Evolutionary conservation across 331 rosid species (phyloP).

Genomic region (Rhamnella rubrinervis): DNA sequence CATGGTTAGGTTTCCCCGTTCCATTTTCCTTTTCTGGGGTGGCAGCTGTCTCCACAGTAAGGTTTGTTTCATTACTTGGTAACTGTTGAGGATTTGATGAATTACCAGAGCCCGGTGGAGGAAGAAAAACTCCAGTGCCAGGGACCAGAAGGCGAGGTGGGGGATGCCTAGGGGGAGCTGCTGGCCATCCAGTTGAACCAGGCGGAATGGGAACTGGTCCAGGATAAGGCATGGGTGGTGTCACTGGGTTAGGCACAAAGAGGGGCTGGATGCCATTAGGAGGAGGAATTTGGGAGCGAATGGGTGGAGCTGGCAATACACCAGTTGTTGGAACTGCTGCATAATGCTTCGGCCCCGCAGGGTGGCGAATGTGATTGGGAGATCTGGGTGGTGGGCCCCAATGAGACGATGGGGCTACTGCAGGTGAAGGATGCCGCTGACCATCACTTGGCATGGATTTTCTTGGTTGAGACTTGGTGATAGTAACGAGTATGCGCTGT

Average conservation of each 20-base stretch:
- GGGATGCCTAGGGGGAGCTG: constrained; percentile 80
- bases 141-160: constrained; percentile 72
- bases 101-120: constrained; percentile 81
- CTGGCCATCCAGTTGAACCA: constrained; percentile 66
- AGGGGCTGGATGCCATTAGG: constrained; percentile 66
- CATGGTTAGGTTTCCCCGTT: constrained; percentile 40
- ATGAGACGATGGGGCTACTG: constrained; percentile 40
- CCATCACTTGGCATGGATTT: constrained; percentile 50
- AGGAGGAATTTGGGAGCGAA: constrained; percentile 57
- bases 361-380: constrained; percentile 67
- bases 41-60: constrained; percentile 37
- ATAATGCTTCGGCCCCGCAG: constrained; percentile 67
- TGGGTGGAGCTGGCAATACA: constrained; percentile 69
- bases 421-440: constrained; percentile 45
- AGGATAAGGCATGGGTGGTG: constrained; percentile 65
- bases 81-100: constrained; percentile 48
- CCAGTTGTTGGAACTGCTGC: constrained; percentile 50
- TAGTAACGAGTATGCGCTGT: constrained; percentile 75
- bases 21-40: constrained; percentile 47
- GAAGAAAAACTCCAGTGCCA: constrained; percentile 96
- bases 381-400: constrained; percentile 82
- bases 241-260: constrained; percentile 59
- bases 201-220: constrained; percentile 63
- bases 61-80: constrained; percentile 41
- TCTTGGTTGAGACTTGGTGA: constrained; percentile 69